Evolutionary conservation across 768 basidiomycete species (phyloP), one percentile per base, ranked within the genome.

Genomic region (Boletus sp.): DNA sequence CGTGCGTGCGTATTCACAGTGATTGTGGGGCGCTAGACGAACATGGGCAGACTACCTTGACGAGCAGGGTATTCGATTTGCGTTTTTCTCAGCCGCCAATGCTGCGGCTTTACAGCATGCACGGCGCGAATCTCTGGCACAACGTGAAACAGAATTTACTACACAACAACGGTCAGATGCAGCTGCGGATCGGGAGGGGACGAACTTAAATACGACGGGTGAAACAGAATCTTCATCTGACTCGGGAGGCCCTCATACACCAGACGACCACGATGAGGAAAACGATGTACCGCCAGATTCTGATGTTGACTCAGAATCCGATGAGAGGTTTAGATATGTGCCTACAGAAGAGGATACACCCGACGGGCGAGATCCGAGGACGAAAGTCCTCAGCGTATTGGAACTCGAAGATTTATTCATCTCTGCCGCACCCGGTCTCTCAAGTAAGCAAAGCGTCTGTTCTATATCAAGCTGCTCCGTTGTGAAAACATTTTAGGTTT

Each of bases 21-120:
- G 23, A 50, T 44, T 37, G 25, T 44, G 25, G 14, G 53, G 90
- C 70, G 74, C 39, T 53, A 98, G 96, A 59, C 76, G 77, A 39
- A 74, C 78, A 58, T 99, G 97, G 97, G 96, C 95, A 25, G 88
- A 94, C 66, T 89, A 93, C 64, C 94, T 96, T 61, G 92, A 95
- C 53, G 62, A 75, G 11, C 79, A 88, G 62, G 79, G 80, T 8
- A 76, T 95, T 40, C 79, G 77, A 54, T 97, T 90, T 64, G 93
- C 91, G 0, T 96, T 99, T 68, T 96, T 95, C 74, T 94, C 97
- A 7, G 94, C 97, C 7, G 81, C 90, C 11, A 89, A 91, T 72
- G 93, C 92, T 27, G 77, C 84, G 5, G 93, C 92, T 23, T 64
- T 93, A 35, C 96, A 98, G 55, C 82, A 90, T 68, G 85, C 83